A percentile compares a stretch with the other conserved stretches of the same genome.
Conservation (phyloP, 192 early-diverging fungal species). For the Dissophora globulifera region DNA sequence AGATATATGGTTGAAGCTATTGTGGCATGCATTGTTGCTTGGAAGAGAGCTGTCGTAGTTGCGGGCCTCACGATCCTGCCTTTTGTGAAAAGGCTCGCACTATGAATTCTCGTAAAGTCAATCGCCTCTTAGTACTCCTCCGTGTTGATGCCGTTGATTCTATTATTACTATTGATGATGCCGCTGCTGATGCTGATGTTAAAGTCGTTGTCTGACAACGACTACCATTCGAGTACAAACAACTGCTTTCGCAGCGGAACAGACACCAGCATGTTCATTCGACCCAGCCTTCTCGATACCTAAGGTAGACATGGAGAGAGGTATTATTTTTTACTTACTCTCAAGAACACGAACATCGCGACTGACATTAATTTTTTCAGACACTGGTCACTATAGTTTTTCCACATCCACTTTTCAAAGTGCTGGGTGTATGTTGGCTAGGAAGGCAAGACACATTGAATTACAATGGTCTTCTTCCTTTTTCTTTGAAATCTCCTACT, state of each 20-base stretch:
- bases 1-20: no score
- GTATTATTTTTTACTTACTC: conserved; percentile 5
- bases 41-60: no score
- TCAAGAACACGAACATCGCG: conserved; percentile 12
- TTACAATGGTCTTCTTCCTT: conserved; percentile 43
- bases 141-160: no score
- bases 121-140: no score
- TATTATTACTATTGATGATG: no score
- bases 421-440: conserved; percentile 41
- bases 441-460: conserved; percentile 30
- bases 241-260: conserved; percentile 24
- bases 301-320: conserved; percentile 21
- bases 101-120: no score
- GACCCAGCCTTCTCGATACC: conserved; percentile 18
- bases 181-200: no score
- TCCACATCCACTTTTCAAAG: conserved; percentile 34
- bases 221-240: conserved; percentile 48
- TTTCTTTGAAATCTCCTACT: conserved; percentile 22
- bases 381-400: conserved; percentile 44
- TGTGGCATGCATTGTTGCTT: no score
- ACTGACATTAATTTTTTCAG: conserved; percentile 9
- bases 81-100: no score
- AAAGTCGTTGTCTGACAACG: conserved; percentile 40
- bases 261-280: conserved; percentile 38
- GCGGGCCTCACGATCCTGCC: no score